Base-by-base conservation (phyloP, 2,329 filamentous ascomycete species). In the Neocatenulostroma microsporum region DNA sequence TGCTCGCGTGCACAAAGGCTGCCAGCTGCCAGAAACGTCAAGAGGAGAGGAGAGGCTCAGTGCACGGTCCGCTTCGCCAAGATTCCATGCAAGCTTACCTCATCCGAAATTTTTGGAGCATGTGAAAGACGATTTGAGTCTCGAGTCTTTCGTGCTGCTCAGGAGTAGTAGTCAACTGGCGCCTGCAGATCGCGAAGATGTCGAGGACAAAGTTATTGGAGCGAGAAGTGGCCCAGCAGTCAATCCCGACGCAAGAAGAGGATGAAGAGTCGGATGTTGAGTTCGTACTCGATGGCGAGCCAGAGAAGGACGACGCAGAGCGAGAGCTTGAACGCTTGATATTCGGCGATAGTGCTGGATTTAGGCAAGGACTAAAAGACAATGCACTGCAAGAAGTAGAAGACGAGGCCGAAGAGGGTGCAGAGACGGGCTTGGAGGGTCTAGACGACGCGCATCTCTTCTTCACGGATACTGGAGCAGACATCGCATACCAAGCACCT, bases 331-430 rank as follows among this genome's bases (percentile, higher is more conserved):
- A 95, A 66, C 77, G 80, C 47, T 68, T 95, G 45, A 83, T 98
- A 3, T 84, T 98, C 44, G 91, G 91, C 37, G 84, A 94, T 62
- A 78, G 81, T 30, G 74, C 76, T n/a, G 84, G 80, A 21, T 96
- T 96, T 60, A 74, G 80, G 40, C 72, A 81, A 39, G 80, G 81
- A 27, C 66, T 96, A 34, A 82, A 82, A 66, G 54, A 65, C 61
- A 62, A 77, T 36, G 38, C 62, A 59, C 10, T 54, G n/a, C 63
- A 64, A 12, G 65, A 64, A 3, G 70, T 64, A 6, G 69, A 72
- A 8, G 69, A 68, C 6, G 58, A 53, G 3, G 54, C 40, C 50
- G 43, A 40, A 19, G 64, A 48, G 9, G 47, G 37, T 12, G 40
- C 38, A 6, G n/a, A n/a, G n/a, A 49, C 45, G 13, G 57, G 49